These are phyloP conservation scores for Discostella stelligera DNA, from an alignment of 352 stramenopile genomes.

Conservation along the genomic window DNA sequence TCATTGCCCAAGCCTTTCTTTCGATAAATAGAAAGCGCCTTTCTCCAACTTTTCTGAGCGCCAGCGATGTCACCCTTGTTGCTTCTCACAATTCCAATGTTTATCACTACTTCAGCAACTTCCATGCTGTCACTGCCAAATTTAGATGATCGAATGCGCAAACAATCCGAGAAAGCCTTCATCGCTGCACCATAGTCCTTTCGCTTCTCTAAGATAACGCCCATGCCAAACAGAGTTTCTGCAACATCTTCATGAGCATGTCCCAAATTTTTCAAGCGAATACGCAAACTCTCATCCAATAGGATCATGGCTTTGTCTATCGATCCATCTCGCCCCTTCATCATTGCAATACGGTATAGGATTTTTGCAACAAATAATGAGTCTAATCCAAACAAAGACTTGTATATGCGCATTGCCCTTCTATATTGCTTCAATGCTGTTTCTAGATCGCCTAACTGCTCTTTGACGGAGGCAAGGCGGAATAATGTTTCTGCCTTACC, in stretches of 20 bases:
- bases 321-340: constrained; percentile 60
- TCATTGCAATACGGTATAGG: constrained; percentile 61
- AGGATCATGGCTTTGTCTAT: constrained; percentile 67
- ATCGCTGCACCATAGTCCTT: constrained; percentile 65
- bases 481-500: constrained; percentile 62
- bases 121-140: constrained; percentile 62
- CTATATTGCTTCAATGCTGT: constrained; percentile 62
- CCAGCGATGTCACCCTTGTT: constrained; percentile 64
- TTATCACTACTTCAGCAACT: constrained; percentile 67
- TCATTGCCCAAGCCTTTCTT: constrained; percentile 60
- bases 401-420: constrained; percentile 58
- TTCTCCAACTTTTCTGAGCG: constrained; percentile 66
- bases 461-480: constrained; percentile 54
- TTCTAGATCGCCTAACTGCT: constrained; percentile 51
- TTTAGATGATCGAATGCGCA: constrained; percentile 63
- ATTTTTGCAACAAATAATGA: constrained; percentile 58
- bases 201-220: constrained; percentile 50
- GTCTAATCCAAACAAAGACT: constrained; percentile 57
- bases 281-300: constrained; percentile 70
- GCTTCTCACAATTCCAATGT: constrained; percentile 65
- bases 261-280: constrained; percentile 65
- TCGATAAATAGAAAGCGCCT: constrained; percentile 65
- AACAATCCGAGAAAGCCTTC: constrained; percentile 62
- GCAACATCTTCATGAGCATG: constrained; percentile 65
- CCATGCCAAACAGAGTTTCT: constrained; percentile 63